phyloP scores from a whole-genome alignment of 805 yeast genomes.

The Kodamaea kaohsiungensis region DNA sequence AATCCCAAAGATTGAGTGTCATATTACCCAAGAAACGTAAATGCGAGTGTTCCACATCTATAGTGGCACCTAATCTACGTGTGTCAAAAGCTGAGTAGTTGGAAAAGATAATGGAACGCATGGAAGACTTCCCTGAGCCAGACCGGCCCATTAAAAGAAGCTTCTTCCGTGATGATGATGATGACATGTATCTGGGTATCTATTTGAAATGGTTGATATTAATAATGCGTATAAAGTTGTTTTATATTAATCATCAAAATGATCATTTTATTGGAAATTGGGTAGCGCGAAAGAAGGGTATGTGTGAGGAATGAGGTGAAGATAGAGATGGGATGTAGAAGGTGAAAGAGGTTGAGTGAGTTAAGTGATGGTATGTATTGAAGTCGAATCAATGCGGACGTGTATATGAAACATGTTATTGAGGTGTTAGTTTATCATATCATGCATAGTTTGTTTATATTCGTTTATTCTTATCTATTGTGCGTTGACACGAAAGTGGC shows the following conservation, averaged over 20 bases:
- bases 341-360: not conserved
- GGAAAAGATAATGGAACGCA: constrained; percentile 94
- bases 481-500: too few species aligned
- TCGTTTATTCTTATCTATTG: too few species aligned
- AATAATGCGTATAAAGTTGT: too few species aligned
- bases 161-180: constrained; percentile 40
- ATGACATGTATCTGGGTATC: constrained; percentile 21
- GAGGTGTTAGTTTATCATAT: too few species aligned
- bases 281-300: not conserved
- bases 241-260: not conserved
- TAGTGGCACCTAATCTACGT: constrained; percentile 91
- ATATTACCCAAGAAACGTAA: constrained; percentile 89
- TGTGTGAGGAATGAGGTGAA: not conserved
- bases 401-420: too few species aligned
- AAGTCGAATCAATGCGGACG: not conserved
- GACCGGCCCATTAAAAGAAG: constrained; percentile 75
- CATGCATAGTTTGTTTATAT: too few species aligned
- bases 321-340: not conserved
- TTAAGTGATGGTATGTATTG: too few species aligned
- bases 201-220: not conserved
- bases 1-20: constrained; percentile 96
- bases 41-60: constrained; percentile 98
- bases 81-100: constrained; percentile 97
- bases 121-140: constrained; percentile 96
- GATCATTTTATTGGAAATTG: not conserved